These are phyloP conservation scores for Gonapodya sp. DNA, from an alignment of 192 early-diverging fungal genomes.

Conservation along the genomic window DNA sequence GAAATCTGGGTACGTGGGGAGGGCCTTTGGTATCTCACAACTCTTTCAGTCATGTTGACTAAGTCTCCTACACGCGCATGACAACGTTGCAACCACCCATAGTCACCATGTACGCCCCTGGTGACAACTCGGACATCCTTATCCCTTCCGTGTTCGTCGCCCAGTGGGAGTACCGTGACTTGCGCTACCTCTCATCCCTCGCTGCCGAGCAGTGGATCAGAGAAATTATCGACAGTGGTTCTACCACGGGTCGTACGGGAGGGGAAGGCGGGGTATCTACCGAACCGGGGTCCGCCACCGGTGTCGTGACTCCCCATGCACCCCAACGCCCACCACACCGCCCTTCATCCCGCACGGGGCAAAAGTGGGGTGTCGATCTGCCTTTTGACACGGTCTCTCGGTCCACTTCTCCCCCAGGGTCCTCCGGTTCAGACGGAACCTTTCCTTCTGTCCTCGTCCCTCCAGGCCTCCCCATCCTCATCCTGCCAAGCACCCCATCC, in stretches of 20 bases:
- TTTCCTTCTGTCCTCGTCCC: too few relatives aligned
- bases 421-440: too few relatives aligned
- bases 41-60: not conserved
- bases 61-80: not conserved
- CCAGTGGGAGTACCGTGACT: constrained; percentile 49
- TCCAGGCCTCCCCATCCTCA: not conserved
- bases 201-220: not conserved
- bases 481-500: not conserved
- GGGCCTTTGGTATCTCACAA: not conserved
- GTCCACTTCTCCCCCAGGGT: too few relatives aligned
- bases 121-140: constrained; percentile 70
- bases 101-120: constrained; percentile 81
- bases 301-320: not conserved
- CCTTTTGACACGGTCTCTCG: too few relatives aligned
- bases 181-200: constrained; percentile 20
- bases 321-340: not conserved
- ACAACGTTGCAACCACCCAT: constrained; percentile 20
- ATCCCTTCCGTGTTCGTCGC: constrained; percentile 86
- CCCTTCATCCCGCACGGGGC: not conserved
- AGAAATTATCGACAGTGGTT: not conserved
- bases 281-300: not conserved
- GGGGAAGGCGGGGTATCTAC: not conserved
- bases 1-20: not conserved
- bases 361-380: too few relatives aligned
- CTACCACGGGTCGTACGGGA: not conserved